phyloP scores from a whole-genome alignment of 202 grass and related monocot species.

The Setaria italica region DNA sequence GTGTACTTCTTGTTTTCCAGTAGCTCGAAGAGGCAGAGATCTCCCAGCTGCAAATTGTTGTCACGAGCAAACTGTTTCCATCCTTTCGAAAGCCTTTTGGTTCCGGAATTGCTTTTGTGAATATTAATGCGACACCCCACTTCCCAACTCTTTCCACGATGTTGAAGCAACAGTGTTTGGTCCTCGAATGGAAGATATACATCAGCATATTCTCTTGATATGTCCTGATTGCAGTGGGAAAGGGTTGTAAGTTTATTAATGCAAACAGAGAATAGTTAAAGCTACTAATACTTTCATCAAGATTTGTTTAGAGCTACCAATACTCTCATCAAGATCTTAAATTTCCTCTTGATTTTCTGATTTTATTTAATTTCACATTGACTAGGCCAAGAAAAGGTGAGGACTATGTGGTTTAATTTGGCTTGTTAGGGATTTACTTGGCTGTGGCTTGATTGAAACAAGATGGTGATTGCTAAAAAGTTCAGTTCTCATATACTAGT shows the following conservation, averaged over 20 bases:
- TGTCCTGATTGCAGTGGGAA: neutral
- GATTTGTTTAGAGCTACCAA: neutral
- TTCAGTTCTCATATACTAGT: neutral
- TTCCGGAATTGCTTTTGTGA: neutral
- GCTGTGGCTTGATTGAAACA: neutral
- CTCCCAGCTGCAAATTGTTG: constrained; percentile 31
- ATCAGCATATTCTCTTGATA: neutral
- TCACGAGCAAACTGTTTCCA: constrained; percentile 17
- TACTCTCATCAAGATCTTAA: neutral
- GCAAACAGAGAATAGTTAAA: neutral
- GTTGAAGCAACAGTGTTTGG: neutral
- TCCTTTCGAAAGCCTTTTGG: neutral
- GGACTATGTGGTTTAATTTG: neutral
- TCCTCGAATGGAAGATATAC: neutral
- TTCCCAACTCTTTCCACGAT: constrained; percentile 13
- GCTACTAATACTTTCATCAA: neutral
- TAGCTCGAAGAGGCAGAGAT: constrained; percentile 51
- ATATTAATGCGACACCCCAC: neutral
- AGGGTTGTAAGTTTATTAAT: neutral
- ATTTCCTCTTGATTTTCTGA: neutral
- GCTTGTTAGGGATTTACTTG: neutral
- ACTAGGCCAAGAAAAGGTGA: neutral
- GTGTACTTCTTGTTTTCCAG: neutral
- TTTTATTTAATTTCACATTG: neutral
- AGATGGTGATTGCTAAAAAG: neutral